Conservation (phyloP, 2,329 filamentous ascomycete species). For the Capronia coronata region DNA sequence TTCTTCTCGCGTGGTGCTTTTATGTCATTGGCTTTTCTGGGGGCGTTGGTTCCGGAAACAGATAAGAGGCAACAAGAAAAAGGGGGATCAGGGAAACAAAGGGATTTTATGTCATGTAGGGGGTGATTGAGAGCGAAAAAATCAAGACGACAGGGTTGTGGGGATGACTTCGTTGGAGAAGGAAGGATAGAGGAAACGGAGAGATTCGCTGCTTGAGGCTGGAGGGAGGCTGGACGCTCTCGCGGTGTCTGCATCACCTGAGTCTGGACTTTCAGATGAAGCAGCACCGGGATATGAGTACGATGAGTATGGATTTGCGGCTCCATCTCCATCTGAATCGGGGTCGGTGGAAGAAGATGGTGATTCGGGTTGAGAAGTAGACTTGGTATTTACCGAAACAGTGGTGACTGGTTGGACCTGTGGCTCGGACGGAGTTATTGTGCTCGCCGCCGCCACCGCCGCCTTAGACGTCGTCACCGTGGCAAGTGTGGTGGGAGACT, state of each 20-base stretch:
- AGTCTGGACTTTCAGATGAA: slow-evolving; percentile 2
- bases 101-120: neutral
- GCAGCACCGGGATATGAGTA: slow-evolving; percentile 2
- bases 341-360: neutral
- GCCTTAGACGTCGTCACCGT: slow-evolving; percentile 12
- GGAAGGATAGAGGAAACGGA: slow-evolving; percentile 2
- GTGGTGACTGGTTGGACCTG: slow-evolving; percentile 5
- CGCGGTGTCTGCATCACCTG: slow-evolving; percentile 10
- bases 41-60: too few species aligned
- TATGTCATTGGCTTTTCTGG: too few species aligned
- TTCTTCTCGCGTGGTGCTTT: too few species aligned
- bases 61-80: neutral
- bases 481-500: slow-evolving; percentile 13
- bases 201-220: neutral
- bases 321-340: neutral
- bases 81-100: neutral
- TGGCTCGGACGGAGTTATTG: neutral
- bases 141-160: neutral
- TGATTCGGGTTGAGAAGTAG: slow-evolving; percentile 4
- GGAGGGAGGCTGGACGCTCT: slow-evolving; percentile 1
- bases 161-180: neutral
- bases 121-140: too few species aligned
- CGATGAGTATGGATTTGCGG: neutral
- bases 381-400: slow-evolving; percentile 18
- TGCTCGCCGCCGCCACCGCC: neutral